Base-by-base conservation (phyloP, 805 yeast genomes). In the Torulaspora franciscae region DNA sequence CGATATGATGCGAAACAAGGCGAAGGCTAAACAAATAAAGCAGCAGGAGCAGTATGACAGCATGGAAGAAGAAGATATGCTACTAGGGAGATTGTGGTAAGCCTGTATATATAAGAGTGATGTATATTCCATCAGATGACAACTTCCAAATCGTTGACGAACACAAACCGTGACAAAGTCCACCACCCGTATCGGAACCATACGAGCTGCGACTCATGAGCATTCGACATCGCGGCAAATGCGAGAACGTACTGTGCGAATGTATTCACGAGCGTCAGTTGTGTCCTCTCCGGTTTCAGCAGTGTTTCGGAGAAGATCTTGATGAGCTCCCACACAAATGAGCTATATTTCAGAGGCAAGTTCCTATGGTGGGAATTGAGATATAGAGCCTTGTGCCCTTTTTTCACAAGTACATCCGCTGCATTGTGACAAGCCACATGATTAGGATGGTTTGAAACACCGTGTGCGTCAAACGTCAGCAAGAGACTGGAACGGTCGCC, bases 121-220 rank as follows among this genome's bases (percentile, higher is more conserved):
- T 28, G 40, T 42, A 42, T 27, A 40, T 45, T 44, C 43, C 41
- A 46, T 28, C 24, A 27, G 32, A 29, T 32, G 36, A 50, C 35
- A 10, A 55, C 40, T 10, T 48, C 38, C 24, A 86, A 69, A 56
- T 85, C 89, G 64, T 91, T 90, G 41, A 77, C 76, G 34, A 81
- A 80, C 71, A 86, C 77, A 65, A 88, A 91, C 49, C 90, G 72
- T 48, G 95, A 83, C 11, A 81, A 65, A 5, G 77, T 47, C 59
- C 93, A 70, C 96, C 97, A 93, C 1, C 88, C 82, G 69, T 85
- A 85, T 53, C 99, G 74, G 64, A 83, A 93, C 97, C 97, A 91
- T 7, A 84, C 90, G 85, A 93, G 85, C 64, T 93, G 99, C 1
- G 95, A 80, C 50, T 73, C 72, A 66, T 93, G 98, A 2, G 85